Percentiles rank a stretch among this genome's conserved stretches.
These are phyloP conservation scores for Ceratobasidium sp. DNA, from an alignment of 1,284 basidiomycete species.

Conservation along the genomic window DNA sequence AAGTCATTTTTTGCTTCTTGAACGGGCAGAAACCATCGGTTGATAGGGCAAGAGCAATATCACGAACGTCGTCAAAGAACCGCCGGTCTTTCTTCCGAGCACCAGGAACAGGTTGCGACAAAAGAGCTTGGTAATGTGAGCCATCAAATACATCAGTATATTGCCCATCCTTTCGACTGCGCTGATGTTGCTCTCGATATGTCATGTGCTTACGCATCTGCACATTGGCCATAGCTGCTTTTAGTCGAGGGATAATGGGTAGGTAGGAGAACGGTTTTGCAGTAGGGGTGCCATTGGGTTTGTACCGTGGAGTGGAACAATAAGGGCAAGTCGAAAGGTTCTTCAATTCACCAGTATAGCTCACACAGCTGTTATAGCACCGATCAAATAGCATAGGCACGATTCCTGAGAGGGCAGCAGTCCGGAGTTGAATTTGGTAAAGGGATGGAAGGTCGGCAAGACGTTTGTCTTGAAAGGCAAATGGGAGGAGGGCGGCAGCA, in stretches of 20 bases:
- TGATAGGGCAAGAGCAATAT: constrained; percentile 48
- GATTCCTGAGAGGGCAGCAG: constrained; percentile 31
- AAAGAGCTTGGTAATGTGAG: constrained; percentile 8
- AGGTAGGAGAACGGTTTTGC: constrained; percentile 33
- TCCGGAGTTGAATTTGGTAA: too few species aligned
- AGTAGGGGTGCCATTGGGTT: constrained; percentile 13
- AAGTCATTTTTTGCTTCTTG: constrained; percentile 48
- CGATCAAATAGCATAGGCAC: constrained; percentile 19
- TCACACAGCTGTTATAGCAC: constrained; percentile 39
- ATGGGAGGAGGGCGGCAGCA: too few species aligned
- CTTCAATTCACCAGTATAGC: constrained; percentile 29
- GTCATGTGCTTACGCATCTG: constrained; percentile 38
- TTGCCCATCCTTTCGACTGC: background rate
- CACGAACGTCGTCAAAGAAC: constrained; percentile 46
- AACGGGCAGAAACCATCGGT: constrained; percentile 54
- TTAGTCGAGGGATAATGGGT: constrained; percentile 34
- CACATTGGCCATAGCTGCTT: constrained; percentile 39
- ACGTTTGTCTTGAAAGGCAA: too few species aligned
- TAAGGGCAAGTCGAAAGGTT: constrained; percentile 21
- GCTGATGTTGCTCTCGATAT: constrained; percentile 37
- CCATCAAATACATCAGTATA: constrained; percentile 43
- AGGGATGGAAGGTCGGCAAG: too few species aligned
- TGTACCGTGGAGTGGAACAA: constrained; percentile 30
- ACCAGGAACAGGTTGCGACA: background rate
- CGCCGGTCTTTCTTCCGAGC: constrained; percentile 36